Evolutionary conservation across 169 alveolate genomes (phyloP).

Genomic region (Plasmodium relictum): DNA sequence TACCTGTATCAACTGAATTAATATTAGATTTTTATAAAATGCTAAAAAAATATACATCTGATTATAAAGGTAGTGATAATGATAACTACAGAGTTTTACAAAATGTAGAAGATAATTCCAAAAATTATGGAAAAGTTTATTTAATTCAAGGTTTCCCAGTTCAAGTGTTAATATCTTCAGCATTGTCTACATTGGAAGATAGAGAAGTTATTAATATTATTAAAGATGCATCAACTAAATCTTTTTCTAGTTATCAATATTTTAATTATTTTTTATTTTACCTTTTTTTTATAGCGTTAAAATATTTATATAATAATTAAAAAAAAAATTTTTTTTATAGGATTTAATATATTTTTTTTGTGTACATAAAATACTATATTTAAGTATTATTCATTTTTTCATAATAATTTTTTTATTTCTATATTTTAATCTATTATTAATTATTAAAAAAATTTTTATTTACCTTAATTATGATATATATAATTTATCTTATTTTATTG

Average conservation of each 20-base stretch:
- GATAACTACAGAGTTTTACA: slow-evolving; percentile 86
- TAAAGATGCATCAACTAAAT: slow-evolving; percentile 6
- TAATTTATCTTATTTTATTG: too few relatives aligned
- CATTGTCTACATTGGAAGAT: slow-evolving; percentile 46
- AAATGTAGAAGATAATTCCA: slow-evolving; percentile 81
- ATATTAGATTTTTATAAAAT: slow-evolving; percentile 88
- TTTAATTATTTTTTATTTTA: not conserved
- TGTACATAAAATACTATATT: too few relatives aligned
- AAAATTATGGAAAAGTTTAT: slow-evolving; percentile 85
- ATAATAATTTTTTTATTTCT: too few relatives aligned
- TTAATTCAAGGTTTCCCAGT: slow-evolving; percentile 89
- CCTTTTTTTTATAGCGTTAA: slow-evolving; percentile 1
- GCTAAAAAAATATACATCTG: slow-evolving; percentile 82
- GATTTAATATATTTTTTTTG: too few relatives aligned
- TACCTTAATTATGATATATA: too few relatives aligned
- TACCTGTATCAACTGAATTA: slow-evolving; percentile 89
- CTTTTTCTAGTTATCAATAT: slow-evolving; percentile 5
- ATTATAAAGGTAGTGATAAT: slow-evolving; percentile 60
- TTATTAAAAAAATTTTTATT: too few relatives aligned
- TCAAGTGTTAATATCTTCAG: slow-evolving; percentile 85
- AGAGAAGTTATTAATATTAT: slow-evolving; percentile 6
- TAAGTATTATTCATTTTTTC: too few relatives aligned
- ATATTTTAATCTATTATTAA: too few relatives aligned
- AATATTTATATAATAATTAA: too few relatives aligned
- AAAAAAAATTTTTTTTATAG: too few relatives aligned